A percentile compares a stretch with the other conserved stretches of the same genome.
phyloP scores from a whole-genome alignment of 768 basidiomycete species.

The Exidia glandulosa region DNA sequence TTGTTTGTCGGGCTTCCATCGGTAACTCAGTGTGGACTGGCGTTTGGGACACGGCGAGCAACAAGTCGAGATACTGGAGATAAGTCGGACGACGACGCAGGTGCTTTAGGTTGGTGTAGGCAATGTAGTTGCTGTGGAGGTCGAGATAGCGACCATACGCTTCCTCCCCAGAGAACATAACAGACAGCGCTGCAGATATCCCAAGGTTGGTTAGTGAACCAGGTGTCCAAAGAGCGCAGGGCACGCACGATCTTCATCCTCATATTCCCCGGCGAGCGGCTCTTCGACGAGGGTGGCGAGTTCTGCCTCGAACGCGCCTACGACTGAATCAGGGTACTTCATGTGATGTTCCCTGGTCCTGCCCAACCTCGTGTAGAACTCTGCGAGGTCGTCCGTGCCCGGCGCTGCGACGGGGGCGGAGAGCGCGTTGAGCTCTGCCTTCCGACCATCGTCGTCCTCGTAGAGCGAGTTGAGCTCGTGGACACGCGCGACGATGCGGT shows the following conservation, averaged over 20 bases:
- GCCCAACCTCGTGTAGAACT: constrained; percentile 92
- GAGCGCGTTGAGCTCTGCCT: constrained; percentile 52
- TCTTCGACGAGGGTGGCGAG: constrained; percentile 74
- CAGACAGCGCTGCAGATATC: constrained; percentile 47
- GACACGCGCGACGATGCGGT: constrained; percentile 64
- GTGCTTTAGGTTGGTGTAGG: constrained; percentile 83
- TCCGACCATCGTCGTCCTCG: constrained; percentile 62
- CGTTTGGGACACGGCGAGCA: constrained; percentile 53
- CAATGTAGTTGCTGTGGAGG: constrained; percentile 75
- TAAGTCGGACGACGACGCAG: constrained; percentile 79
- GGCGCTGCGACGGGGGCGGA: constrained; percentile 32
- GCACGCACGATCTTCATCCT: constrained; percentile 81
- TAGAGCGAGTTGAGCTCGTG: constrained; percentile 60
- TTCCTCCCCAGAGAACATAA: constrained; percentile 95
- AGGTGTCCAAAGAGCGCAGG: background rate
- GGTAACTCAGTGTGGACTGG: constrained; percentile 58
- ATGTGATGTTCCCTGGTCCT: constrained; percentile 94
- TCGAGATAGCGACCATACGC: constrained; percentile 91
- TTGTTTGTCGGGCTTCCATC: constrained; percentile 52
- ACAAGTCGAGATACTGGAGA: constrained; percentile 83
- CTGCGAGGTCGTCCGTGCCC: constrained; percentile 60
- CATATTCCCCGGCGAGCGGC: constrained; percentile 50
- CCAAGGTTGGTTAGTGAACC: background rate
- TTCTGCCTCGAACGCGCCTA: constrained; percentile 75
- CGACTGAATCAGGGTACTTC: constrained; percentile 85